Percentiles rank a stretch among this genome's conserved stretches.
These are phyloP conservation scores for Phytophthora constricta DNA, from an alignment of 352 stramenopile species.

Conservation along the genomic window DNA sequence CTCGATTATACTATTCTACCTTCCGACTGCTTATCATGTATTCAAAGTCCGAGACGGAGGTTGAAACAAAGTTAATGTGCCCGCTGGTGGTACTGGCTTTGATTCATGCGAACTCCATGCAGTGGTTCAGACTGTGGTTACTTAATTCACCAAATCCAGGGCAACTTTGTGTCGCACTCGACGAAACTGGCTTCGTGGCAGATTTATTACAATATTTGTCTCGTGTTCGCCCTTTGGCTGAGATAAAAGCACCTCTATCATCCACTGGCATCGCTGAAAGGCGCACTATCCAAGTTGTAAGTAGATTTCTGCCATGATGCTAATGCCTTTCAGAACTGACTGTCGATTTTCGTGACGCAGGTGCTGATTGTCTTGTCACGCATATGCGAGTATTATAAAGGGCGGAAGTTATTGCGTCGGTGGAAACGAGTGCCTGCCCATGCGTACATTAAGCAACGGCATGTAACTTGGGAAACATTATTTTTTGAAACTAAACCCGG, in stretches of 20 bases:
- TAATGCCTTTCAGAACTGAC: not conserved
- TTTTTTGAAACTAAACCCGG: constrained; percentile 14
- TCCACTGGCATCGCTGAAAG: constrained; percentile 26
- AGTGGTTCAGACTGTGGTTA: constrained; percentile 62
- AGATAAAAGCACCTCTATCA: constrained; percentile 3
- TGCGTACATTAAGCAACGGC: constrained; percentile 28
- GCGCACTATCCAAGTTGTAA: constrained; percentile 37
- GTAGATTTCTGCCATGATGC: not conserved
- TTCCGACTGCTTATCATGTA: constrained; percentile 55
- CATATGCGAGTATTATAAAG: constrained; percentile 37
- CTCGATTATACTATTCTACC: constrained; percentile 46
- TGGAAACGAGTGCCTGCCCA: constrained; percentile 40
- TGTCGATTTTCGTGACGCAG: constrained; percentile 13
- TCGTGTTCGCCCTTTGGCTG: constrained; percentile 39
- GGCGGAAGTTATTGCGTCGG: constrained; percentile 27
- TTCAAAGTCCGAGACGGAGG: constrained; percentile 30
- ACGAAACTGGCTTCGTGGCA: constrained; percentile 42
- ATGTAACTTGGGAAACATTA: constrained; percentile 21
- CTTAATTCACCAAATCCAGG: constrained; percentile 38
- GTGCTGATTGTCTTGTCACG: constrained; percentile 37
- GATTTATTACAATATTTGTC: constrained; percentile 55
- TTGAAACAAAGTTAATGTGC: constrained; percentile 27
- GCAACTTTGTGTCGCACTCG: constrained; percentile 47
- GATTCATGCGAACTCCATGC: constrained; percentile 35
- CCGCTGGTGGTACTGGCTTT: constrained; percentile 41